Evolutionary conservation across 75 land plant genomes (phyloP), one percentile per base, ranked within the genome.

Genomic region (Pinus tabuliformis): DNA sequence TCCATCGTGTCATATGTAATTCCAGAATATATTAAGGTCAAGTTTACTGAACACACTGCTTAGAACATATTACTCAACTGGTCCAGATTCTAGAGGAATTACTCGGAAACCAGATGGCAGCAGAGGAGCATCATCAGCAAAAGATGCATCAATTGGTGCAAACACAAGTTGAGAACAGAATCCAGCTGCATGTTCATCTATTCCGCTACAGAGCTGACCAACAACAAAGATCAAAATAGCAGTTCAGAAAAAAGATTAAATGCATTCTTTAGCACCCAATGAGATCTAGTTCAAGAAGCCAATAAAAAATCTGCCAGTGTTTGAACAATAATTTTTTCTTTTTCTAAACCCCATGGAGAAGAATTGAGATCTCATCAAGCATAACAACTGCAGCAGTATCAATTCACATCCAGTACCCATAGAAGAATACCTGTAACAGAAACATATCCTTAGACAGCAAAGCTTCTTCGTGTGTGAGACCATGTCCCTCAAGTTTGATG

Each of bases 131-230:
- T 91, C 93, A 84, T 95, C 98, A 68, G 93, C 81, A 70, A 95
- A 83, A 39, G 92, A 88, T 11, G 90, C 92, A 84, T 95, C 96
- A 60, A 93, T 91, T 16, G 98, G 98, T 58, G 98, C 98, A 88
- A 95, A 95, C n/a, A 93, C 86, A 22, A 95, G 90, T 72, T 95
- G 94, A 65, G 98, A 86, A 81, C 86, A 89, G 57, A 90, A 86
- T 13, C 98, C 98, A 59, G 85, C 81, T 58, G 93, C 86, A 79
- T 80, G 89, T 62, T 95, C 93, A 78, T 95, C 96, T 57, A 84
- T 68, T 58, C 98, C 98, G 83, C 89, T 91, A 64, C 92, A 95
- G 4, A 93, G 85, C 98, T 95, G 90, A 36, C 49, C 56, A 37
- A 58, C 62, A 36, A 56, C 72, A 7, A 49, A 49, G 13, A 49